These are phyloP conservation scores for Cystobasidiaceae sp. DNA, from an alignment of 1,284 basidiomycete genomes.

Conservation along the genomic window DNA sequence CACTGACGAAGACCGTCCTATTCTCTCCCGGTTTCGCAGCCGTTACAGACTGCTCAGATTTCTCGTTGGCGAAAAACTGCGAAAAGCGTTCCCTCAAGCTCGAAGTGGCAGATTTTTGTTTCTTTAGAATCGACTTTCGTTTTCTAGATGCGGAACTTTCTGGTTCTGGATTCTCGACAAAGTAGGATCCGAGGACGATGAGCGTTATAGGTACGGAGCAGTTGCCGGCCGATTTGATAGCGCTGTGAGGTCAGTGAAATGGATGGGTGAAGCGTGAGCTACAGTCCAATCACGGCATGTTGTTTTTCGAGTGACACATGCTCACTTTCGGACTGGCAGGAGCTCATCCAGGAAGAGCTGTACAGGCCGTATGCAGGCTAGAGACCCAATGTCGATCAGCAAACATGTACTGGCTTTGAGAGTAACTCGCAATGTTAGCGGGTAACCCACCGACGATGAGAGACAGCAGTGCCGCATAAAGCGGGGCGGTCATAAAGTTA, in stretches of 20 bases:
- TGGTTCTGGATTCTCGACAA: slow-evolving; percentile 32
- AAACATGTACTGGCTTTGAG: neutral
- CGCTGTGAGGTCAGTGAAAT: slow-evolving; percentile 40
- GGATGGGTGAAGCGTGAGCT: neutral
- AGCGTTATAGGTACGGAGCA: slow-evolving; percentile 51
- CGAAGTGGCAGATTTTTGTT: neutral
- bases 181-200: slow-evolving; percentile 48
- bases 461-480: slow-evolving; percentile 45
- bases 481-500: slow-evolving; percentile 40
- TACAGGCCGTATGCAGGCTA: slow-evolving; percentile 47
- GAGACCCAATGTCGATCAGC: neutral
- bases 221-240: slow-evolving; percentile 47
- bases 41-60: neutral
- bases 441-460: slow-evolving; percentile 44
- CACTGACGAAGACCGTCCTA: slow-evolving; percentile 11
- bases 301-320: neutral
- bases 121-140: slow-evolving; percentile 27
- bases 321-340: slow-evolving; percentile 46
- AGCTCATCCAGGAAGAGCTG: slow-evolving; percentile 45
- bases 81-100: neutral
- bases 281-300: neutral
- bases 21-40: slow-evolving; percentile 23
- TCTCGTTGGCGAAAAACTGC: slow-evolving; percentile 15
- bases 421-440: neutral
- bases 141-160: slow-evolving; percentile 1